phyloP scores from a whole-genome alignment of 164 flowering plant species.

The Magnolia officinalis region DNA sequence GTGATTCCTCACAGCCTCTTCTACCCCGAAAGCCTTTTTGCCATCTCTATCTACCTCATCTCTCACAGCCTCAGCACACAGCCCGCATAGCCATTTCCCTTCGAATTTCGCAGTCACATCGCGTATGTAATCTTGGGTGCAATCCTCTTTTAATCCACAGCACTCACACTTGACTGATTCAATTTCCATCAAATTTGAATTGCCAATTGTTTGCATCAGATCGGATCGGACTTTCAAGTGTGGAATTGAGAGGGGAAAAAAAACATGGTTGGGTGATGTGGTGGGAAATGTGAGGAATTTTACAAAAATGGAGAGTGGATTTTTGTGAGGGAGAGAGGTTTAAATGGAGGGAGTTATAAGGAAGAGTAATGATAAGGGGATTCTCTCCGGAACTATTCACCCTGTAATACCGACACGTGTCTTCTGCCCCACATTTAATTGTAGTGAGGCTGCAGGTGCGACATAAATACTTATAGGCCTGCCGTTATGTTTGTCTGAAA shows the following conservation, averaged over 20 bases:
- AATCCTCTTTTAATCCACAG: slow-evolving; percentile 88
- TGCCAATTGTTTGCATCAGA: neutral
- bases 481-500: too few relatives aligned
- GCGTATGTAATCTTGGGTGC: slow-evolving; percentile 81
- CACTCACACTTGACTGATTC: slow-evolving; percentile 86
- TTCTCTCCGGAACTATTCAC: too few relatives aligned
- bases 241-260: neutral
- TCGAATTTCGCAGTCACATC: slow-evolving; percentile 67
- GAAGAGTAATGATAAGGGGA: neutral
- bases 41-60: slow-evolving; percentile 57
- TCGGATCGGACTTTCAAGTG: slow-evolving; percentile 9
- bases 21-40: neutral
- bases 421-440: too few relatives aligned
- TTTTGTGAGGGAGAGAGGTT: slow-evolving; percentile 6
- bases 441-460: too few relatives aligned
- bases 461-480: too few relatives aligned
- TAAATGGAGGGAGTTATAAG: neutral
- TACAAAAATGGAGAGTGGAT: neutral
- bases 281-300: neutral
- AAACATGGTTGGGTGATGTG: slow-evolving; percentile 14
- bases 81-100: slow-evolving; percentile 92
- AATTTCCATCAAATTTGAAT: slow-evolving; percentile 51
- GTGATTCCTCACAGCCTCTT: slow-evolving; percentile 57
- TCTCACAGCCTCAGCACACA: slow-evolving; percentile 87
- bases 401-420: too few relatives aligned